Percentiles rank a stretch among this genome's conserved stretches.
Evolutionary conservation across 2,329 filamentous ascomycete species (phyloP).

Genomic region (Paecilomyces dactylethromorphus): DNA sequence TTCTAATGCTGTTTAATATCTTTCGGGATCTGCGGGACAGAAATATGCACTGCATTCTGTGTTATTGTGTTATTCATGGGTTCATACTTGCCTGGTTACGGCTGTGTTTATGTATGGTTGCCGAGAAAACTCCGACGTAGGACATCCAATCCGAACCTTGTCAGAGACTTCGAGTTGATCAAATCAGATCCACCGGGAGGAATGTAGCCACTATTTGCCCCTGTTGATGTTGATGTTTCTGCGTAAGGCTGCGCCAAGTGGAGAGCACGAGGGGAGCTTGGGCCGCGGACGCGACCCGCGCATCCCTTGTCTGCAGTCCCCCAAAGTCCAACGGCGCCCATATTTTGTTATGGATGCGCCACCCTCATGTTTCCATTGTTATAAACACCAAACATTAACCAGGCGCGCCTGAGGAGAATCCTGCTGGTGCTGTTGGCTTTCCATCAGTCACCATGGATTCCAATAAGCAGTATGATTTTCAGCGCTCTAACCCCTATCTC

Average conservation of each 20-base stretch:
- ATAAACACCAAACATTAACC: not conserved
- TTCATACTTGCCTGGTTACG: not conserved
- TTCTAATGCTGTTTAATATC: not conserved
- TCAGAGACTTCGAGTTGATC: not conserved
- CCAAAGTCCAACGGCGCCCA: not conserved
- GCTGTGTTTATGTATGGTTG: not conserved
- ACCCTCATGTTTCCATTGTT: not conserved
- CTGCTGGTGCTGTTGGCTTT: not conserved
- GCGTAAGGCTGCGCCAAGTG: not conserved
- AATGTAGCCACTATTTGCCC: not conserved
- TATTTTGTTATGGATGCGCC: not conserved
- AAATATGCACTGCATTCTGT: too few relatives aligned
- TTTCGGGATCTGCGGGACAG: not conserved
- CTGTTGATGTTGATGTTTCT: not conserved
- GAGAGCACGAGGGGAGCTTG: not conserved
- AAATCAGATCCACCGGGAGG: not conserved
- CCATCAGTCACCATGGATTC: not conserved
- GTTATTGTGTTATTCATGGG: not conserved
- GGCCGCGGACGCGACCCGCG: not conserved
- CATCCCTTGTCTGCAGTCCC: not conserved
- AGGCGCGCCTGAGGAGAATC: not conserved
- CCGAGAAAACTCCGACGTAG: not conserved
- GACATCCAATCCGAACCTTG: not conserved
- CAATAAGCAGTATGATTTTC: not conserved
- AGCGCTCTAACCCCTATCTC: not conserved